Percentiles rank a stretch among this genome's conserved stretches.
phyloP scores from a whole-genome alignment of 176 grass and related monocot genomes.

The Canna indica region DNA sequence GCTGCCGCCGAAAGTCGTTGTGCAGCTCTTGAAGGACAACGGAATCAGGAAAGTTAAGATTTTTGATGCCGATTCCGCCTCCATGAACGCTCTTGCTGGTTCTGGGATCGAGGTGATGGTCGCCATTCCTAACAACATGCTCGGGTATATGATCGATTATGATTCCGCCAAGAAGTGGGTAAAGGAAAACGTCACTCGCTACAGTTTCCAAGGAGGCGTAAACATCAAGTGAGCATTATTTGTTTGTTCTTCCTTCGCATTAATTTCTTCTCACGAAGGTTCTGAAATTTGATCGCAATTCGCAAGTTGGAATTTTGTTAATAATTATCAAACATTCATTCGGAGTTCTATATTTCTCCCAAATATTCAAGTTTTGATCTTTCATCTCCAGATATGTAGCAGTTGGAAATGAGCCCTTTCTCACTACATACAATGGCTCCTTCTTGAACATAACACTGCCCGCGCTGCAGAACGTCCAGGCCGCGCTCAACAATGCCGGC shows the following conservation, averaged over 20 bases:
- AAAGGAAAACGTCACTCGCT: slow-evolving; percentile 23
- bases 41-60: slow-evolving; percentile 40
- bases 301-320: no score
- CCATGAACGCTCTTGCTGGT: slow-evolving; percentile 28
- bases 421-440: slow-evolving; percentile 25
- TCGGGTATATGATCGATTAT: slow-evolving; percentile 31
- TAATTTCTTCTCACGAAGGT: no score
- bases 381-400: slow-evolving; percentile 25
- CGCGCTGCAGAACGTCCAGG: slow-evolving; percentile 29
- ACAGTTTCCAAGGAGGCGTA: slow-evolving; percentile 40
- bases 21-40: slow-evolving; percentile 34
- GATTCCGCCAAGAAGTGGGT: slow-evolving; percentile 35
- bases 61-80: slow-evolving; percentile 30
- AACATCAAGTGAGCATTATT: slow-evolving; percentile 44
- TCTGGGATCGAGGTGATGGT: slow-evolving; percentile 35
- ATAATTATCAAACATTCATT: no score
- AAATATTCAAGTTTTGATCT: background rate
- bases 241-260: no score
- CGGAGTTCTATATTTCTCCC: background rate
- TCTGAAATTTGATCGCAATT: no score
- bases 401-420: slow-evolving; percentile 35
- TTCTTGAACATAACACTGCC: slow-evolving; percentile 27
- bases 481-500: slow-evolving; percentile 23
- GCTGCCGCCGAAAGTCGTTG: slow-evolving; percentile 36
- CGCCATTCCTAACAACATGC: slow-evolving; percentile 45